Conservation (phyloP, 768 basidiomycete genomes). For the Lactarius indigo region DNA sequence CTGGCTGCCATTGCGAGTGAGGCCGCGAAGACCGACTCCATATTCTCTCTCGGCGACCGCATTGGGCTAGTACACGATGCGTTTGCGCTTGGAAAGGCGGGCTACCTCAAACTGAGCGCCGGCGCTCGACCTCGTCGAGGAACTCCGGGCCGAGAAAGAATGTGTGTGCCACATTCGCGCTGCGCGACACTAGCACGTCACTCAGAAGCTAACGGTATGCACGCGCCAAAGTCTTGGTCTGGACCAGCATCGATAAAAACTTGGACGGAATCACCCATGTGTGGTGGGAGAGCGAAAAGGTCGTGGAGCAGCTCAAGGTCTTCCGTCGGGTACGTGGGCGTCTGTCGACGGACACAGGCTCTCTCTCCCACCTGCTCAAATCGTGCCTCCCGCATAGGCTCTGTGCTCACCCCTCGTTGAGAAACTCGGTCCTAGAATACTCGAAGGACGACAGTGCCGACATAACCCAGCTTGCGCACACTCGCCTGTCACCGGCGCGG, state of each 20-base stretch:
- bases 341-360: not conserved
- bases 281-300: slow-evolving; percentile 80
- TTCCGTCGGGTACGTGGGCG: slow-evolving; percentile 39
- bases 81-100: slow-evolving; percentile 78
- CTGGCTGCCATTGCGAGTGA: slow-evolving; percentile 75
- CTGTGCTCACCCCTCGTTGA: slow-evolving; percentile 75
- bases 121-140: slow-evolving; percentile 68
- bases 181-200: not conserved
- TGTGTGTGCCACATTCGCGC: slow-evolving; percentile 41
- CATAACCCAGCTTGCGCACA: slow-evolving; percentile 71
- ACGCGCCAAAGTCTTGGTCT: slow-evolving; percentile 65
- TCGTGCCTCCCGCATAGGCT: slow-evolving; percentile 35
- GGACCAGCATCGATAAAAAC: slow-evolving; percentile 62
- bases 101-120: slow-evolving; percentile 71
- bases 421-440: slow-evolving; percentile 76
- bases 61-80: slow-evolving; percentile 89
- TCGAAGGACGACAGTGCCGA: slow-evolving; percentile 61
- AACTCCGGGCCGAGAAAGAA: slow-evolving; percentile 66
- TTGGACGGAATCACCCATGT: slow-evolving; percentile 52
- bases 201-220: slow-evolving; percentile 9
- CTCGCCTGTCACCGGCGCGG: slow-evolving; percentile 62
- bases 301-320: slow-evolving; percentile 50
- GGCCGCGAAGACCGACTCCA: slow-evolving; percentile 59
- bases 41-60: slow-evolving; percentile 77
- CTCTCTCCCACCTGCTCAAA: not conserved